These are phyloP conservation scores for Cryptococcus sp. DNA, from an alignment of 1,284 basidiomycete genomes.

Conservation along the genomic window DNA sequence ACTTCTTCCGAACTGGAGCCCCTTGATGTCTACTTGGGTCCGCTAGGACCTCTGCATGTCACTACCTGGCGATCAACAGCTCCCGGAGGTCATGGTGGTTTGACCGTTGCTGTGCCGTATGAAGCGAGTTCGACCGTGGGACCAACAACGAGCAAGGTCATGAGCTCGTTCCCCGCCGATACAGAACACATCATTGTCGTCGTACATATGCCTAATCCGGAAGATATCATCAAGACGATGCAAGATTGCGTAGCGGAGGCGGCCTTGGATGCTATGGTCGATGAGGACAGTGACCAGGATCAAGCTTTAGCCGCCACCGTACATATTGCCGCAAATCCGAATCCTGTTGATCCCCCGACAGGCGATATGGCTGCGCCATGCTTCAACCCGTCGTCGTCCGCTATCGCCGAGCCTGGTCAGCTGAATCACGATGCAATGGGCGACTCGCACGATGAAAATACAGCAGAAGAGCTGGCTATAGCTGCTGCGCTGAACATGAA, in stretches of 20 bases:
- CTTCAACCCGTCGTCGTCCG: too few species aligned
- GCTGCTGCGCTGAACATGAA: not conserved
- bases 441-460: not conserved
- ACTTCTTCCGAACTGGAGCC: conserved; percentile 50
- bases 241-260: conserved; percentile 14
- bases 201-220: conserved; percentile 36
- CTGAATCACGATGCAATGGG: not conserved
- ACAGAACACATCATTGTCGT: conserved; percentile 40
- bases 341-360: too few species aligned
- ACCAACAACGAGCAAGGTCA: conserved; percentile 15
- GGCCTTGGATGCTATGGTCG: not conserved
- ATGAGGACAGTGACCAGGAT: too few species aligned
- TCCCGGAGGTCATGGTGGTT: conserved; percentile 5
- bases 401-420: not conserved
- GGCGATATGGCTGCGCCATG: too few species aligned
- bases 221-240: conserved; percentile 37
- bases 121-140: conserved; percentile 5
- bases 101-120: conserved; percentile 18
- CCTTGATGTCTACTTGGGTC: conserved; percentile 84
- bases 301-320: too few species aligned
- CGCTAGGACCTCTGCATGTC: conserved; percentile 72
- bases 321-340: too few species aligned
- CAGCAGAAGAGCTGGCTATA: not conserved
- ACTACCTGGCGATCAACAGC: conserved; percentile 43
- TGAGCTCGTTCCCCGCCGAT: conserved; percentile 35